Evolutionary conservation across 2,329 filamentous ascomycete genomes (phyloP), one percentile per base, ranked within the genome.

Genomic region (Ophiostoma montium): DNA sequence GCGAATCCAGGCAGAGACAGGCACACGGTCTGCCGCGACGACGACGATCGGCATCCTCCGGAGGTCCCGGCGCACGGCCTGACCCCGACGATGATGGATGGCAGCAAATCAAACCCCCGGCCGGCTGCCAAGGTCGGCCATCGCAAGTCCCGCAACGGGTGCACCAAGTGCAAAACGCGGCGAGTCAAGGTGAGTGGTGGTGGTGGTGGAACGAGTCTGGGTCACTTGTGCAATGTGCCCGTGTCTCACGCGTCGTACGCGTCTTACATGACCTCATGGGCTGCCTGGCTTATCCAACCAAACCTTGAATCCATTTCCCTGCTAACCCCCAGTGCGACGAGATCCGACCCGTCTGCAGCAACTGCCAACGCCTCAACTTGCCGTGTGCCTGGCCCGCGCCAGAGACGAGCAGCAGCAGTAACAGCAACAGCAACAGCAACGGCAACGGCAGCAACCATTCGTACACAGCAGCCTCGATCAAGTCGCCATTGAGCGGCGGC

Each of bases 131-230:
- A 60, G 52, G 53, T 61, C 11, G 59, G 59, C 19, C 60, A 62
- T 44, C 57, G 57, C 44, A 62, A 62, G 47, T 61, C 59, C 11
- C 58, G 61, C 35, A 59, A 61, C 18, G 61, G 61, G 3, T 62
- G 61, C 48, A 49, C 52, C 10, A 59, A 56, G 15, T 62, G 60
- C 52, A 62, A 62, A 41, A 47, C 49, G 1, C 57, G 61, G 3
- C 58, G 61, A 1, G 60, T 62, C 30, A 62, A 61, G 55, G 58
- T 57, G 48, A 27, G 56, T 31, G 23, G 23, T 27, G 23, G 23
- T 27, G 5, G 23, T 8, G 23, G 23, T 27, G 23, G 23, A 8
- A 27, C 23, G 23, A 27, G 23, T n/a, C n/a, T n/a, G n/a, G n/a
- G n/a, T n/a, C n/a, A n/a, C n/a, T n/a, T n/a, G n/a, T n/a, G n/a